A percentile compares a stretch with the other conserved stretches of the same genome.
Conservation (phyloP, 768 basidiomycete species). For the Phlebiopsis gigantea region DNA sequence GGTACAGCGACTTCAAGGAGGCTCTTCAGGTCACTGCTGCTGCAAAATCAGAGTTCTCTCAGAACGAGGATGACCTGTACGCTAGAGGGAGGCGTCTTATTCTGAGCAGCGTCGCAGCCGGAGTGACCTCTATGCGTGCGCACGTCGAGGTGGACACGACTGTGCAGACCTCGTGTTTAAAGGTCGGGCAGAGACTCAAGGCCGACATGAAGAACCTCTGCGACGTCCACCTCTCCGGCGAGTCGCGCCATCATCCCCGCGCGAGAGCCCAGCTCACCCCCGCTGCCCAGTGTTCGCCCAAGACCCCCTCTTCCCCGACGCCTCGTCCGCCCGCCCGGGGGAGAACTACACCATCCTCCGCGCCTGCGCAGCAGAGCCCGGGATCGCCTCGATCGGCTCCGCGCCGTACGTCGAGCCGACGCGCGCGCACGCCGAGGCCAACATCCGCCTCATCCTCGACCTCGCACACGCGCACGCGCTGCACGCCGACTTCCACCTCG, state of each 20-base stretch:
- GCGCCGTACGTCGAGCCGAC: slow-evolving; percentile 62
- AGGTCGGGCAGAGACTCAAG: slow-evolving; percentile 44
- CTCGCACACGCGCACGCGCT: slow-evolving; percentile 34
- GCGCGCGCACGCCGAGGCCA: slow-evolving; percentile 40
- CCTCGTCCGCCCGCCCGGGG: slow-evolving; percentile 27
- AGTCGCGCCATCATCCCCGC: slow-evolving; percentile 6
- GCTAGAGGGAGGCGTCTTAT: slow-evolving; percentile 49
- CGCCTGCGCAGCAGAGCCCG: slow-evolving; percentile 33
- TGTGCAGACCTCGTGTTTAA: slow-evolving; percentile 50
- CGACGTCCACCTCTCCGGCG: slow-evolving; percentile 56
- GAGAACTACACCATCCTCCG: slow-evolving; percentile 42
- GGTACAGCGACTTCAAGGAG: slow-evolving; percentile 46
- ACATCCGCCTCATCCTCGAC: slow-evolving; percentile 48
- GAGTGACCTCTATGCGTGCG: slow-evolving; percentile 65
- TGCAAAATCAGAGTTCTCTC: slow-evolving; percentile 46
- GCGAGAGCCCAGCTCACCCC: neutral
- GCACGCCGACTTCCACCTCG: slow-evolving; percentile 62
- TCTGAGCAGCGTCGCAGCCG: slow-evolving; percentile 50
- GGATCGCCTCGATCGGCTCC: slow-evolving; percentile 52
- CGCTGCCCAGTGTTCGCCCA: slow-evolving; percentile 49
- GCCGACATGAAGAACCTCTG: slow-evolving; percentile 40
- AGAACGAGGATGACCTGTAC: slow-evolving; percentile 40
- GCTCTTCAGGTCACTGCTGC: slow-evolving; percentile 46
- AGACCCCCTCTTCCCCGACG: slow-evolving; percentile 12
- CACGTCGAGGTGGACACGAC: slow-evolving; percentile 59